Percentiles rank a stretch among this genome's conserved stretches.
Evolutionary conservation across 1,284 basidiomycete species (phyloP).

Genomic region (Ceratobasidium theobromae): DNA sequence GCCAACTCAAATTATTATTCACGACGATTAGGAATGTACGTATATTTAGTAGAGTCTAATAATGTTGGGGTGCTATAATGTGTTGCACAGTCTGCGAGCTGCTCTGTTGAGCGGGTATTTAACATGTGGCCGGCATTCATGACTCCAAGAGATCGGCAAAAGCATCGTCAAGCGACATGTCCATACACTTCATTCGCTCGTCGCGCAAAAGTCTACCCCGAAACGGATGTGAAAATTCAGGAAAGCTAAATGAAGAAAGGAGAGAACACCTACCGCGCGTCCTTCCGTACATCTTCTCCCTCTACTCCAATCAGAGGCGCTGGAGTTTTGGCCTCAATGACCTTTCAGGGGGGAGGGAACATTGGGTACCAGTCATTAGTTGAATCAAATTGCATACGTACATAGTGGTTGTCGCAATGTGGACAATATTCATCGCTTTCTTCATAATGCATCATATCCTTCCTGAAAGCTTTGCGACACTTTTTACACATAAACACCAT

Average conservation of each 20-base stretch:
- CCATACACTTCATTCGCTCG: constrained; percentile 18
- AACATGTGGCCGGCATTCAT: background rate
- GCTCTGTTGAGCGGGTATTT: background rate
- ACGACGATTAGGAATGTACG: constrained; percentile 35
- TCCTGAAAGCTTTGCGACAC: constrained; percentile 95
- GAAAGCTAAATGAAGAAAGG: background rate
- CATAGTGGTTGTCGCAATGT: constrained; percentile 97
- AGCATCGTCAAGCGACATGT: constrained; percentile 13
- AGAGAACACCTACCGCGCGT: constrained; percentile 64
- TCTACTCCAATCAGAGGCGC: constrained; percentile 83
- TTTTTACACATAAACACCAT: constrained; percentile 98
- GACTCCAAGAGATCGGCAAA: constrained; percentile 21
- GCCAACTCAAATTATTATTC: constrained; percentile 38
- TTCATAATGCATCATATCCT: constrained; percentile 89
- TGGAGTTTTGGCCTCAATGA: constrained; percentile 91
- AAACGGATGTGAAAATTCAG: background rate
- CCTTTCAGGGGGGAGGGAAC: constrained; percentile 51
- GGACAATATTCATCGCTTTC: constrained; percentile 98
- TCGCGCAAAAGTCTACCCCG: constrained; percentile 16
- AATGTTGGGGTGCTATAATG: constrained; percentile 1
- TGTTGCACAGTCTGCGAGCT: too few relatives aligned
- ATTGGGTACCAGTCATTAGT: constrained; percentile 2
- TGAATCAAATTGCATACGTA: constrained; percentile 47
- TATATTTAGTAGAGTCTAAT: background rate
- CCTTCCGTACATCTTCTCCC: constrained; percentile 86